Percentiles rank a stretch among this genome's conserved stretches.
These are phyloP conservation scores for Isoetes taiwanensis DNA, from an alignment of 75 land plant species.

Conservation along the genomic window DNA sequence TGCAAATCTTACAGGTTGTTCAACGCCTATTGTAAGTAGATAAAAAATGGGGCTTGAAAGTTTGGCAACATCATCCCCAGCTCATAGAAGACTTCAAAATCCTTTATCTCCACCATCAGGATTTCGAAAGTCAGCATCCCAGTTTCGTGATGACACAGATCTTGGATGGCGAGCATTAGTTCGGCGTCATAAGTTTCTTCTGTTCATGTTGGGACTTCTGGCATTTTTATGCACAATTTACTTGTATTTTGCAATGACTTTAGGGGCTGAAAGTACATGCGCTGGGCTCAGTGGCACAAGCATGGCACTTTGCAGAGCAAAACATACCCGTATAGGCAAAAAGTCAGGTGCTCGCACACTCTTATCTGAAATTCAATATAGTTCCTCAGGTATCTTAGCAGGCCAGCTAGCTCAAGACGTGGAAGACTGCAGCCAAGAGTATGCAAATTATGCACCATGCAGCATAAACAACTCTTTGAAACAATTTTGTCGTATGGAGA, in stretches of 20 bases:
- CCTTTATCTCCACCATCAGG: constrained; percentile 22
- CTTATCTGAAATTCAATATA: no score
- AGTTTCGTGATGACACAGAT: constrained; percentile 29
- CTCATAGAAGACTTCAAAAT: constrained; percentile 40
- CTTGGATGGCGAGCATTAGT: constrained; percentile 44
- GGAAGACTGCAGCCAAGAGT: no score
- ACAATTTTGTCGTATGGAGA: no score
- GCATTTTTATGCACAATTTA: constrained; percentile 65
- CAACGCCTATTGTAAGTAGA: neutral
- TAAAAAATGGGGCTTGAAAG: constrained; percentile 32
- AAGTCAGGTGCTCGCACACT: no score
- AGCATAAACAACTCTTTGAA: no score
- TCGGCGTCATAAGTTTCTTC: constrained; percentile 57
- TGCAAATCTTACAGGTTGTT: constrained; percentile 1
- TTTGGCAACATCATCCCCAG: constrained; percentile 31
- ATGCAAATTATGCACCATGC: no score
- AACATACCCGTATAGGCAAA: no score
- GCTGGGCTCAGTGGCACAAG: constrained; percentile 43
- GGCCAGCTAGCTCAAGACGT: no score
- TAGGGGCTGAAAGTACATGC: constrained; percentile 35
- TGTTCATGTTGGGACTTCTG: constrained; percentile 43
- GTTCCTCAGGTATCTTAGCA: no score
- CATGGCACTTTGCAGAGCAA: constrained; percentile 44
- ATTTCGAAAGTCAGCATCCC: constrained; percentile 16
- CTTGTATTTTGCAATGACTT: constrained; percentile 75